Conservation (phyloP, 139 green algal genomes). For the Chloropicon primus region DNA sequence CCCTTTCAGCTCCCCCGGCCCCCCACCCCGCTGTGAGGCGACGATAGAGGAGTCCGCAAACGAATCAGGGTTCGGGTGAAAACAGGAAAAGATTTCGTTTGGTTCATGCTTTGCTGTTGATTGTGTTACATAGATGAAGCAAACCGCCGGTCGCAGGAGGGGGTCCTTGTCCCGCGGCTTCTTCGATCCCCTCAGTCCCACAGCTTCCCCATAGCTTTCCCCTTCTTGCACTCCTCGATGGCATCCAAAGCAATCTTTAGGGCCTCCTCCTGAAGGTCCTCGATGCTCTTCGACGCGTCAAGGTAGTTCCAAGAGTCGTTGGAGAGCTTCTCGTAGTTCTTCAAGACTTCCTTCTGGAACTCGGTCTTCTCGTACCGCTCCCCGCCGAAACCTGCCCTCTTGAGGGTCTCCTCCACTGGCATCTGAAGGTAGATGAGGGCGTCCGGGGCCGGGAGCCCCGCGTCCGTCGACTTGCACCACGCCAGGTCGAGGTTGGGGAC, state of each 20-base stretch:
- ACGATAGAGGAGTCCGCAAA: too few species aligned
- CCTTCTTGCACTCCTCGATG: background rate
- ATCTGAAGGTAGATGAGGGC: slow-evolving; percentile 67
- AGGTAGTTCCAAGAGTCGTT: background rate
- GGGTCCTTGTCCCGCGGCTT: too few species aligned
- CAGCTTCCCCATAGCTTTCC: background rate
- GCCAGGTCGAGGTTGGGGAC: slow-evolving; percentile 39
- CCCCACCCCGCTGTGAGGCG: too few species aligned
- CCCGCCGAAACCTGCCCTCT: slow-evolving; percentile 62
- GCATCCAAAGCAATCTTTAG: background rate
- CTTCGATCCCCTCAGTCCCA: too few species aligned
- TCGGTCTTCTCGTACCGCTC: slow-evolving; percentile 74
- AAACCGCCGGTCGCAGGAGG: too few species aligned
- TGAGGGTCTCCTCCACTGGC: slow-evolving; percentile 19
- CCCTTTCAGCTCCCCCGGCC: too few species aligned
- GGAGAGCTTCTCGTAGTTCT: background rate
- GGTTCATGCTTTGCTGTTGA: too few species aligned
- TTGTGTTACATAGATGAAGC: too few species aligned
- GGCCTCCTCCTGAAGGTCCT: background rate
- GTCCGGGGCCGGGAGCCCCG: slow-evolving; percentile 68
- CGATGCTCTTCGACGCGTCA: background rate
- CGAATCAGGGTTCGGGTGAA: too few species aligned
- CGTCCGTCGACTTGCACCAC: slow-evolving; percentile 64
- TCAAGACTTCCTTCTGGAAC: slow-evolving; percentile 42
- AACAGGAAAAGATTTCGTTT: too few species aligned